phyloP scores from a whole-genome alignment of 2,329 filamentous ascomycete genomes.

The Nemania diffusa region DNA sequence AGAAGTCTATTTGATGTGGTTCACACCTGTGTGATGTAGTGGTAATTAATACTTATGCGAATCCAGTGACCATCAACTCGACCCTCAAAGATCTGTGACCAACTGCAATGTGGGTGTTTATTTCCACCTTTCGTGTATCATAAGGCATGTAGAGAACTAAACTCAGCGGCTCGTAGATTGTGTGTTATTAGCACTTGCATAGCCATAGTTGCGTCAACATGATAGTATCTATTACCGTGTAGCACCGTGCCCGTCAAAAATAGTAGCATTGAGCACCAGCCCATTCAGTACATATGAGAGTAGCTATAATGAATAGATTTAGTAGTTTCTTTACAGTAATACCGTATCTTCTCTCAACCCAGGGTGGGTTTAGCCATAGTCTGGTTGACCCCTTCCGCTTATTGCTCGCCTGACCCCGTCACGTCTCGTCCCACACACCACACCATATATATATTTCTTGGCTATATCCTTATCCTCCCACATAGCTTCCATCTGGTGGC shows the following conservation, averaged over 20 bases:
- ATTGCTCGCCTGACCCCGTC: constrained; percentile 26
- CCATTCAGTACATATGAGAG: neutral
- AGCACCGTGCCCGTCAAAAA: neutral
- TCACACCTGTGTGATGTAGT: neutral
- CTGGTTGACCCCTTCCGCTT: neutral
- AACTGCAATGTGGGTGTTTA: neutral
- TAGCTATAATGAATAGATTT: neutral
- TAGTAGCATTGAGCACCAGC: neutral
- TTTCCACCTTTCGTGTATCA: neutral
- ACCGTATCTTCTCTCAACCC: neutral
- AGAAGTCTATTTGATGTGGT: neutral
- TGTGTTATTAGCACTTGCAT: neutral
- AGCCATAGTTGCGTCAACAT: neutral
- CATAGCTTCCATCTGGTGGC: neutral
- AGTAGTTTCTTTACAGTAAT: neutral
- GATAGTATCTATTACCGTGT: neutral
- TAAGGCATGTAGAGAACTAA: neutral
- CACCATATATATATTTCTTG: neutral
- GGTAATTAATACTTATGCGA: neutral
- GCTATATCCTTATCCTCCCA: neutral
- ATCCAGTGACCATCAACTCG: too few relatives aligned
- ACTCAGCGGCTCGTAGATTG: neutral
- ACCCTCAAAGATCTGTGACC: neutral
- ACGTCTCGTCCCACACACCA: constrained; percentile 22
- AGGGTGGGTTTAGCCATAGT: neutral